Percentiles rank a stretch among this genome's conserved stretches.
Conservation (phyloP, 768 basidiomycete genomes). For the Pleurotus pulmonarius region DNA sequence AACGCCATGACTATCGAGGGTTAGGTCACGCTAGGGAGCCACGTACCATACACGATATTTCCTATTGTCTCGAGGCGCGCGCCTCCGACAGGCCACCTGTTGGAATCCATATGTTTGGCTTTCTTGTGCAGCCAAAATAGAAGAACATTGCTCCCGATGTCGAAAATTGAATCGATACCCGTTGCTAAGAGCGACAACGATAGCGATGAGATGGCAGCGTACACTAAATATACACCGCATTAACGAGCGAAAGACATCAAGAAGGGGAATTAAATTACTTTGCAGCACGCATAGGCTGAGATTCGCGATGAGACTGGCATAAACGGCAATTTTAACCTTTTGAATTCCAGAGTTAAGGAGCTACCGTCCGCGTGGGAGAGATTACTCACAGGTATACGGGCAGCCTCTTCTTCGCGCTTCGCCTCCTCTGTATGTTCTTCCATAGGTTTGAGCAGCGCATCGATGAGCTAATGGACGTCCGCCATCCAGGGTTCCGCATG, state of each 20-base stretch:
- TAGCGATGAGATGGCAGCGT: conserved; percentile 81
- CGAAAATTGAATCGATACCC: conserved; percentile 83
- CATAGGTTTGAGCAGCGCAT: conserved; percentile 86
- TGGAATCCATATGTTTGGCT: conserved; percentile 64
- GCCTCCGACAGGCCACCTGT: conserved; percentile 91
- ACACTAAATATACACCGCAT: conserved; percentile 49
- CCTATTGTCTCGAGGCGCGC: conserved; percentile 88
- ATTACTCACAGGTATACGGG: conserved; percentile 59
- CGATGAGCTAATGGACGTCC: conserved; percentile 59
- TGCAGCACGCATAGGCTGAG: conserved; percentile 68
- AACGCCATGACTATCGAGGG: too few relatives aligned
- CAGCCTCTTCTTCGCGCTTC: conserved; percentile 58
- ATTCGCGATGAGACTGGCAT: conserved; percentile 79
- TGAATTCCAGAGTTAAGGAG: background rate
- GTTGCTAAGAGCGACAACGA: conserved; percentile 89
- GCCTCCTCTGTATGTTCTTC: conserved; percentile 87
- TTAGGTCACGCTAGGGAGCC: background rate
- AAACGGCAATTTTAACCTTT: conserved; percentile 86
- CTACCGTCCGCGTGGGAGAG: background rate
- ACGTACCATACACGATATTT: conserved; percentile 77
- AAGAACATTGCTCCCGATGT: conserved; percentile 80
- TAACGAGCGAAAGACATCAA: background rate
- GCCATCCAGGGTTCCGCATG: background rate
- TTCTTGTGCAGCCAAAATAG: conserved; percentile 78
- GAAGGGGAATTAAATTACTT: conserved; percentile 34